Evolutionary conservation across 2,329 filamentous ascomycete genomes (phyloP).

Genomic region (Cercospora berteroae): DNA sequence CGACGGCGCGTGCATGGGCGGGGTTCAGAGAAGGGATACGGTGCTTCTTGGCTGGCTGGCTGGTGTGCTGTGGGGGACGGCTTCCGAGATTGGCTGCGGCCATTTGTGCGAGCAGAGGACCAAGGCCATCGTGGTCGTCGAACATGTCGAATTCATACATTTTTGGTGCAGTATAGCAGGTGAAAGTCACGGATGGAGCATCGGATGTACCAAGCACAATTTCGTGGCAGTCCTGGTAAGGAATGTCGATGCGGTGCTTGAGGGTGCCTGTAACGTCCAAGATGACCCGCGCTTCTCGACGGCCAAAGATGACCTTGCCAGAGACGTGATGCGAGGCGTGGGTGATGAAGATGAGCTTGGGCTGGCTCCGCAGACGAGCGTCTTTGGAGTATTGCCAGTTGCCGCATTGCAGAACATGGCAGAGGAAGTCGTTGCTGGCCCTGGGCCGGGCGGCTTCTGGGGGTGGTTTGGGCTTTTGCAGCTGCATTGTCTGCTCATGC

Average conservation of each 20-base stretch:
- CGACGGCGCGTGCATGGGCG: slow-evolving; percentile 42
- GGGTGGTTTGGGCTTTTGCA: neutral
- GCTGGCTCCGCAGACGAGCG: slow-evolving; percentile 19
- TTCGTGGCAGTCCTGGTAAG: slow-evolving; percentile 44
- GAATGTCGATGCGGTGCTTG: slow-evolving; percentile 42
- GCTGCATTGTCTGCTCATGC: slow-evolving; percentile 23
- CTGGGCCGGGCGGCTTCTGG: neutral
- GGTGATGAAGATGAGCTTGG: slow-evolving; percentile 41
- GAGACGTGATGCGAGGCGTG: slow-evolving; percentile 43
- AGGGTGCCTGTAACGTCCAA: slow-evolving; percentile 20
- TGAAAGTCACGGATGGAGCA: slow-evolving; percentile 40
- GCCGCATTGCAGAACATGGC: slow-evolving; percentile 43
- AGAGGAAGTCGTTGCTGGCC: slow-evolving; percentile 35
- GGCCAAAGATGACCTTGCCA: slow-evolving; percentile 41
- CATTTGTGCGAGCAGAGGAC: neutral
- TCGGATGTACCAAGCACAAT: slow-evolving; percentile 36
- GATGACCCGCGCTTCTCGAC: slow-evolving; percentile 30
- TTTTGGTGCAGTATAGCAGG: slow-evolving; percentile 41
- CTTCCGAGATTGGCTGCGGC: neutral
- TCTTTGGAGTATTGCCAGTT: slow-evolving; percentile 44
- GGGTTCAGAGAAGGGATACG: slow-evolving; percentile 40
- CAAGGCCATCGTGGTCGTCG: neutral
- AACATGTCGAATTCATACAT: slow-evolving; percentile 36
- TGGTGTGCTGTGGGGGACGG: neutral
- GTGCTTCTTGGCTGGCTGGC: slow-evolving; percentile 26